Base-by-base conservation (phyloP, 2,329 filamentous ascomycete species). In the Penicillium hesseltinei region DNA sequence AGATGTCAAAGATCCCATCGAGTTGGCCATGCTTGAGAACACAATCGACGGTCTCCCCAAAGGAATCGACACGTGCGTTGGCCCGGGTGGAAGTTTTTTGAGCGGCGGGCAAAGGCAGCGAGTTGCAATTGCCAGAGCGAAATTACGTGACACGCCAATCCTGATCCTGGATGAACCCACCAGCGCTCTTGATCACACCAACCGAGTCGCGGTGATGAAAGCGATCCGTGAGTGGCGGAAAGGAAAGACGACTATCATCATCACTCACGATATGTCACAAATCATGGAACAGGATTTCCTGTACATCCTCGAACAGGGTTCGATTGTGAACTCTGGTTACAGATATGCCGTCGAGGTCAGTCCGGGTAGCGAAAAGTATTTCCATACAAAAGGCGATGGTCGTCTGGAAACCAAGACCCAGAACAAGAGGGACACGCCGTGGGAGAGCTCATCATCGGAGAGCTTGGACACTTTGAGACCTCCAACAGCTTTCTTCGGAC, bases 141-240 rank as follows among this genome's bases (percentile, higher is more conserved):
- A 84, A 40, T 74, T 97, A 6, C 81, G 92, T 50, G 84, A 97
- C 68, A 85, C 92, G 0, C 85, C 90, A 0, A 82, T 97, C 0
- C 78, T 97, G 7, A 88, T 97, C 27, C 79, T 97, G 3, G 93
- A 97, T 63, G 94, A 97, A 71, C 85, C 90, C 0, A 96, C 91
- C 0, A 94, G 91, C 71, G 90, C 90, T 0, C 78, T 97, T 10
- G 93, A 97, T 66, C 84, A 87, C n/a, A 79, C 82, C 10, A 92
- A 83, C 55, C 83, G 88, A 59, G 76, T 76, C 0, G 73, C 86
- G 13, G 82, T 96, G 38, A 88, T 96, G 80, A 84, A 89, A 42
- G 84, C 87, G 0, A 88, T 97, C 51, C 82, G 91, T 8, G 69
- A 82, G 21, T 97, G 92, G 93, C 82, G 94, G 23, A 78, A 76